Base-by-base conservation (phyloP, 2,329 filamentous ascomycete species). In the Sporothrix pallida region DNA sequence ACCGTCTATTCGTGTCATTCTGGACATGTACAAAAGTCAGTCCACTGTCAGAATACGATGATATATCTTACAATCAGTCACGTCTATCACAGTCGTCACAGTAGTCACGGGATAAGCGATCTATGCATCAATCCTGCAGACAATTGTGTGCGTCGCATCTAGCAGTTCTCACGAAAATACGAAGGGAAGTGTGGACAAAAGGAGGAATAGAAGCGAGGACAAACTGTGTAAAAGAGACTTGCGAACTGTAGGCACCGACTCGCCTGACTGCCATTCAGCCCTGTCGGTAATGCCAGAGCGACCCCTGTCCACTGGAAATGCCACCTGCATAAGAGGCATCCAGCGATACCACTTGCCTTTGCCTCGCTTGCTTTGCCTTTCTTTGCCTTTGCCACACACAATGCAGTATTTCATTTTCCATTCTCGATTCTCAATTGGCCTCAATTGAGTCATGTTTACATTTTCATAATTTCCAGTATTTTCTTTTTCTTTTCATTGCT, bases 231-330 rank as follows among this genome's bases (percentile, higher is more conserved):
- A 31, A 15, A 20, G 56, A 37, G 56, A 13, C 56, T 37, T 37
- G 20, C 31, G 23, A 37, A 17, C 26, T 17, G 13, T 12, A 62
- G 58, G 54, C 54, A 56, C 26, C 56, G 12, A 13, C 60, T 5
- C 31, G 31, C 31, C 31, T 37, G 31, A 37, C 31, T 37, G 4
- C 3, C 20, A 4, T 42, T 73, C 67, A 70, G 48, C 67, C 67
- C 67, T 70, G 67, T 56, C 67, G 48, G 67, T 54, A 67, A 60
- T 17, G 58, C 56, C 26, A 31, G 56, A 15, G 9, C 58, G 31
- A 62, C 1, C 52, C 17, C n/a, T 23, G 52, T 12, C 52, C 52
- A 8, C n/a, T 7, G 50, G 1, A 26, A 7, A 15, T 15, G 26
- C 9, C 15, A n/a, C 37, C 44, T 67, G 63, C 44, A 48, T 48